Evolutionary conservation across 805 yeast species (phyloP).

Genomic region (Pichia manshurica): DNA sequence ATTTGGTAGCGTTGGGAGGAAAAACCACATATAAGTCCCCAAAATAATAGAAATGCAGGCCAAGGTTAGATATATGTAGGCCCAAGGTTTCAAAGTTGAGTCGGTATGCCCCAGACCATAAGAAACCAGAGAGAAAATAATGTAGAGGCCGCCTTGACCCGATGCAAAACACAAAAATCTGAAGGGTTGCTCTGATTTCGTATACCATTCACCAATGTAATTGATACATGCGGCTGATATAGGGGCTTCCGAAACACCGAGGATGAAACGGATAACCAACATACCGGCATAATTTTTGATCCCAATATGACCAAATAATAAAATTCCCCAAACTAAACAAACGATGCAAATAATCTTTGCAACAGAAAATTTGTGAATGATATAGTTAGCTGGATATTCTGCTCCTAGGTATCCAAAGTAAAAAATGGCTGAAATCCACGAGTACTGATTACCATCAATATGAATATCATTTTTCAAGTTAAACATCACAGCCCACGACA

Average conservation of each 20-base stretch:
- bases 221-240: conserved; percentile 41
- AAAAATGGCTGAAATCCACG: conserved; percentile 41
- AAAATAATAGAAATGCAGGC: conserved; percentile 45
- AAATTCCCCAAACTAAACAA: conserved; percentile 31
- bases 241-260: conserved; percentile 34
- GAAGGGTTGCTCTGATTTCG: conserved; percentile 39
- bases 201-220: conserved; percentile 46
- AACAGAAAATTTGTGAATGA: conserved; percentile 36
- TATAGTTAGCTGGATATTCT: conserved; percentile 39
- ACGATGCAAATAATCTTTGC: conserved; percentile 28
- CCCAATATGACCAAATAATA: conserved; percentile 37
- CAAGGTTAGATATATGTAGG: conserved; percentile 41
- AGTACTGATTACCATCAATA: conserved; percentile 37
- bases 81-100: conserved; percentile 36
- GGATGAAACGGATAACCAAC: conserved; percentile 34
- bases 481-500: conserved; percentile 43
- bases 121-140: conserved; percentile 35
- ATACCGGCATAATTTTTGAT: conserved; percentile 43
- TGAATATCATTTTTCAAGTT: conserved; percentile 43
- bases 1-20: conserved; percentile 51
- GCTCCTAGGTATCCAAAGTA: conserved; percentile 44
- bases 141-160: conserved; percentile 39
- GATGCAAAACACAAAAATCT: conserved; percentile 26
- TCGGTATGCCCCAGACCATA: conserved; percentile 22
- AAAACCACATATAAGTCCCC: conserved; percentile 28